Conservation (phyloP, 805 yeast genomes). For the Pichia pseudocactophila region DNA sequence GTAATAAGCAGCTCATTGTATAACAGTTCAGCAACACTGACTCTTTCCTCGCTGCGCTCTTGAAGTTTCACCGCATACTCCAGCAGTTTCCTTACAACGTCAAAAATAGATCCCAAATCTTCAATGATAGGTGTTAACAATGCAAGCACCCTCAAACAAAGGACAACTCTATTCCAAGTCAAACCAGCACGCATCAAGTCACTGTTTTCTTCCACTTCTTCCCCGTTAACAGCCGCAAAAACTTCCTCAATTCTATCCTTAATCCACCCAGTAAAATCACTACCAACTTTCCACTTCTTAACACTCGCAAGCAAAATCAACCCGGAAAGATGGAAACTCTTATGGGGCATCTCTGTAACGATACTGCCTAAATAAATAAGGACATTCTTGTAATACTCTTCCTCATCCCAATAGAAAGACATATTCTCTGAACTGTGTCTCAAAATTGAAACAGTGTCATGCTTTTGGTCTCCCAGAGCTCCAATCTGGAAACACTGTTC, state of each 20-base stretch:
- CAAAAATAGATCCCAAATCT: conserved; percentile 25
- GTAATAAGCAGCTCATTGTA: conserved; percentile 53
- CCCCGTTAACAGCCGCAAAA: conserved; percentile 23
- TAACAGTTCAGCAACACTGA: conserved; percentile 58
- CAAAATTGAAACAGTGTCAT: conserved; percentile 36
- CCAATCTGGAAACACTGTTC: conserved; percentile 37
- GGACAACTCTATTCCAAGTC: conserved; percentile 60
- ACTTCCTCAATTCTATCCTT: conserved; percentile 54
- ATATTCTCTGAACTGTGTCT: conserved; percentile 38
- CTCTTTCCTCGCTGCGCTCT: conserved; percentile 31
- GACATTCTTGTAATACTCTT: conserved; percentile 48
- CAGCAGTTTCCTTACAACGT: conserved; percentile 46
- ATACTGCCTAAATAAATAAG: conserved; percentile 60
- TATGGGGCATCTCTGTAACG: conserved; percentile 85
- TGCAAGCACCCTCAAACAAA: conserved; percentile 61
- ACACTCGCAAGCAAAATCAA: conserved; percentile 60
- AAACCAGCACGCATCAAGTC: conserved; percentile 5
- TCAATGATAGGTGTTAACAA: conserved; percentile 56
- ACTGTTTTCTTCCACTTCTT: conserved; percentile 8
- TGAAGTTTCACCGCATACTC: conserved; percentile 50
- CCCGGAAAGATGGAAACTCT: conserved; percentile 62
- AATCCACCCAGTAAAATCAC: conserved; percentile 57
- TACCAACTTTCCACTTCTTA: conserved; percentile 56
- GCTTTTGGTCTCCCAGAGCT: conserved; percentile 44
- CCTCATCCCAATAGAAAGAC: conserved; percentile 44